Percentiles rank a stretch among this genome's conserved stretches.
Evolutionary conservation across 1,284 basidiomycete genomes (phyloP).

Genomic region (Gymnopus androsaceus): DNA sequence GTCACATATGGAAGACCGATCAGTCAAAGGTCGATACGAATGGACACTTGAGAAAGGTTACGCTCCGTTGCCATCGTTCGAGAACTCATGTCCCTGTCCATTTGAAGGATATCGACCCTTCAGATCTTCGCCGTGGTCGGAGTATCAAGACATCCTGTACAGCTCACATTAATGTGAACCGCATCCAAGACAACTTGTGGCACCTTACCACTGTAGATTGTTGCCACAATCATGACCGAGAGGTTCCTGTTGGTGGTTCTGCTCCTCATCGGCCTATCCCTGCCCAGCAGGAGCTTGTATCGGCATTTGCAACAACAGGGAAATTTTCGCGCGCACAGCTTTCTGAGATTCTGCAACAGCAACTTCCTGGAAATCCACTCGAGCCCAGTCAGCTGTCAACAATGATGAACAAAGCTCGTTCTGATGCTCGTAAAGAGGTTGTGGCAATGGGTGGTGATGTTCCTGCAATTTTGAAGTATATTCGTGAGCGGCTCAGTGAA

Average conservation of each 20-base stretch:
- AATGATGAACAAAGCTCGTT: slow-evolving; percentile 11
- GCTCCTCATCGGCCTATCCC: too few relatives aligned
- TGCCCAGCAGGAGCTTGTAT: too few relatives aligned
- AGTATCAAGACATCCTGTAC: background rate
- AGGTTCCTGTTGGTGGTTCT: too few relatives aligned
- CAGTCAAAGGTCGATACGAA: background rate
- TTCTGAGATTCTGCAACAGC: too few relatives aligned
- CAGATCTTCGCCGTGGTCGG: background rate
- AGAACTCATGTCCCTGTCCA: background rate
- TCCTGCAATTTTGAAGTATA: slow-evolving; percentile 18
- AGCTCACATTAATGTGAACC: slow-evolving; percentile 3
- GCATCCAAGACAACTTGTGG: background rate
- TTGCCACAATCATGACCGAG: too few relatives aligned
- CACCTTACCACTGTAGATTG: too few relatives aligned
- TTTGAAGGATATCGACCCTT: background rate
- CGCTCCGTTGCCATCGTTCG: background rate
- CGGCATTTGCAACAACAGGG: too few relatives aligned
- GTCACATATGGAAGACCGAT: background rate
- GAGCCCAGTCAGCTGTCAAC: slow-evolving; percentile 20
- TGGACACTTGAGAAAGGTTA: background rate
- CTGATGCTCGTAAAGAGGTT: slow-evolving; percentile 14
- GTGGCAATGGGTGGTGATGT: slow-evolving; percentile 29
- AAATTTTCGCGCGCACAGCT: too few relatives aligned
- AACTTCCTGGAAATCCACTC: slow-evolving; percentile 1
- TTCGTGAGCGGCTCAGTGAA: slow-evolving; percentile 16